Percentiles rank a stretch among this genome's conserved stretches.
Evolutionary conservation across 1,284 basidiomycete genomes (phyloP).

Genomic region (Microbotryomycetes sp.): DNA sequence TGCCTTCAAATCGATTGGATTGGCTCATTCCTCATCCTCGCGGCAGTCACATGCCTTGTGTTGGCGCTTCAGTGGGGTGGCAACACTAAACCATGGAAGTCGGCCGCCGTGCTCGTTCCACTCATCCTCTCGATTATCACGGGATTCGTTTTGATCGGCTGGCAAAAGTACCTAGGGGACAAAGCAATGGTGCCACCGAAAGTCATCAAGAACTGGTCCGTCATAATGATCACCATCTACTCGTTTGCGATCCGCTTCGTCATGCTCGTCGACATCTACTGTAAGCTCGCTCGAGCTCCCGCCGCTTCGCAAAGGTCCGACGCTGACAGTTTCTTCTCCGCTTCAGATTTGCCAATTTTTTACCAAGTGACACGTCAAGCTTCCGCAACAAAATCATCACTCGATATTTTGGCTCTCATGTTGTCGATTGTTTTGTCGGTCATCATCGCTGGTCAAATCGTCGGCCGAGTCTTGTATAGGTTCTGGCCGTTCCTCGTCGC

Average conservation of each 20-base stretch:
- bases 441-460: slow-evolving; percentile 27
- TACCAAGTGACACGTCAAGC: slow-evolving; percentile 20
- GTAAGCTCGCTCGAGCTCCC: no score
- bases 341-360: slow-evolving; percentile 1
- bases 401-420: slow-evolving; percentile 38
- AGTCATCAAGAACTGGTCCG: slow-evolving; percentile 34
- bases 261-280: slow-evolving; percentile 25
- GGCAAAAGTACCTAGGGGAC: slow-evolving; percentile 36
- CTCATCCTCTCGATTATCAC: slow-evolving; percentile 38
- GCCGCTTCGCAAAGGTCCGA: background rate
- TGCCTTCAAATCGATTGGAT: slow-evolving; percentile 38
- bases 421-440: slow-evolving; percentile 36
- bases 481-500: slow-evolving; percentile 46
- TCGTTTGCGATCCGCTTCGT: slow-evolving; percentile 28
- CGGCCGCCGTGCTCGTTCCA: slow-evolving; percentile 41
- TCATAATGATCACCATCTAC: slow-evolving; percentile 33
- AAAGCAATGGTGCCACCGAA: slow-evolving; percentile 37
- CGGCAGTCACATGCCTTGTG: slow-evolving; percentile 38
- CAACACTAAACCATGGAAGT: slow-evolving; percentile 36
- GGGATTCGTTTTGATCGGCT: slow-evolving; percentile 25
- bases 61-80: slow-evolving; percentile 39
- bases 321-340: background rate
- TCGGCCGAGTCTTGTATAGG: slow-evolving; percentile 35
- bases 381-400: slow-evolving; percentile 33
- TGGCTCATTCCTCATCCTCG: slow-evolving; percentile 36